A percentile compares a stretch with the other conserved stretches of the same genome.
Conservation (phyloP, 805 yeast species). For the Candida multigemmis region DNA sequence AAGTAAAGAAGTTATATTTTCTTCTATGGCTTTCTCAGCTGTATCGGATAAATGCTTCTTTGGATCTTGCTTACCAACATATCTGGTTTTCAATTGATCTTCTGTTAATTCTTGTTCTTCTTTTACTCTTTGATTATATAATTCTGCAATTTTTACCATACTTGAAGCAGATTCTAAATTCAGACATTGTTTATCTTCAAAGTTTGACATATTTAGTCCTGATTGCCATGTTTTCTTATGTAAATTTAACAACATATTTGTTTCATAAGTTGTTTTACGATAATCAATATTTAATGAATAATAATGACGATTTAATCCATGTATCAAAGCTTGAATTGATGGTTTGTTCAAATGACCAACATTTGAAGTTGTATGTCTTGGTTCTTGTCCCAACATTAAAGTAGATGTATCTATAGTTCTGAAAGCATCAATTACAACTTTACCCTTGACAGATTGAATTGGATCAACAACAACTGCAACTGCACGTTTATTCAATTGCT, state of each 20-base stretch:
- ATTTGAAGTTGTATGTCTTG: conserved; percentile 94
- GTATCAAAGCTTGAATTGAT: conserved; percentile 91
- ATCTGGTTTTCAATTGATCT: conserved; percentile 88
- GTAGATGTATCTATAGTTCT: conserved; percentile 84
- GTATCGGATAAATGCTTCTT: conserved; percentile 92
- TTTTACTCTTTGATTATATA: conserved; percentile 79
- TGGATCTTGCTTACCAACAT: conserved; percentile 98
- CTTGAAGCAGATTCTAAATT: conserved; percentile 65
- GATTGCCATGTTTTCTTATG: conserved; percentile 96
- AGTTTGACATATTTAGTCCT: conserved; percentile 74
- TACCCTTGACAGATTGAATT: conserved; percentile 96
- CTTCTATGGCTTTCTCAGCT: conserved; percentile 79
- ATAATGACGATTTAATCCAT: conserved; percentile 94
- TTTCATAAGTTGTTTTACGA: conserved; percentile 85
- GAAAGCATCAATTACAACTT: conserved; percentile 97
- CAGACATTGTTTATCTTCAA: conserved; percentile 64
- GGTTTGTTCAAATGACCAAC: conserved; percentile 94
- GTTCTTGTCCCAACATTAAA: conserved; percentile 93
- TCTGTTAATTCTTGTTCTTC: conserved; percentile 87
- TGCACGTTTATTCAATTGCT: conserved; percentile 88
- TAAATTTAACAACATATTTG: conserved; percentile 85
- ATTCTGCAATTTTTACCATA: conserved; percentile 85
- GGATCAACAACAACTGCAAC: conserved; percentile 99
- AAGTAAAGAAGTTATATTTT: conserved; percentile 77
- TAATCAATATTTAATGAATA: conserved; percentile 93